These are phyloP conservation scores for Pyrrhoderma lamaoense DNA, from an alignment of 1,284 basidiomycete genomes.

Conservation along the genomic window DNA sequence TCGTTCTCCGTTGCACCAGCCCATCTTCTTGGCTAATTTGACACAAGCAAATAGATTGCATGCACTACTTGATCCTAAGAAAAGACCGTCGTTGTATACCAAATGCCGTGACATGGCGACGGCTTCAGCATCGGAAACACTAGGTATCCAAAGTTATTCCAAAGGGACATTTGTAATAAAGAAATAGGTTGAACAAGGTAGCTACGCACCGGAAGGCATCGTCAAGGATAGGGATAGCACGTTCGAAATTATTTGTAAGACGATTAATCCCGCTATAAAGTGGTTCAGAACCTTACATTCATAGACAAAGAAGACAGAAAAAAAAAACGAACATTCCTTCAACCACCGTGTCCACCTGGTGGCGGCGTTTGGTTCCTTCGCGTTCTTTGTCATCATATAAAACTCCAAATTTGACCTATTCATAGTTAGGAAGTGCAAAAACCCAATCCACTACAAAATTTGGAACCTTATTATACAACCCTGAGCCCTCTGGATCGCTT, in stretches of 20 bases:
- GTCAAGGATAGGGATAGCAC: constrained; percentile 75
- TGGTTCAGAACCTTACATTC: too few species aligned
- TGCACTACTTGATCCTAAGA: constrained; percentile 93
- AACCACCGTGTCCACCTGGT: constrained; percentile 91
- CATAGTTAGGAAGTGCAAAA: background rate
- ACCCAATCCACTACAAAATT: background rate
- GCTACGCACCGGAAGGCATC: constrained; percentile 75
- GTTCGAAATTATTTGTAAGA: constrained; percentile 78
- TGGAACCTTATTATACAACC: constrained; percentile 84
- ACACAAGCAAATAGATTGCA: constrained; percentile 92
- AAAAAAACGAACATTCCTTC: constrained; percentile 75
- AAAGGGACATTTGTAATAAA: background rate
- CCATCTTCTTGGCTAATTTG: constrained; percentile 64
- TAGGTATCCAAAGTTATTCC: constrained; percentile 27
- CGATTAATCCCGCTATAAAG: constrained; percentile 76
- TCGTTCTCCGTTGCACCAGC: constrained; percentile 55
- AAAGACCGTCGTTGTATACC: constrained; percentile 85
- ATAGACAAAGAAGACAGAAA: too few species aligned
- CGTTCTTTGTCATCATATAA: constrained; percentile 90
- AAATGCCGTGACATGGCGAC: constrained; percentile 90
- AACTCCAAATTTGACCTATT: constrained; percentile 81
- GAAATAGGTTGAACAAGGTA: background rate
- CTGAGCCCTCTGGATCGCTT: constrained; percentile 91
- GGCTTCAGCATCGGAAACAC: constrained; percentile 84
- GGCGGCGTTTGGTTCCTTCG: constrained; percentile 90